Conservation (phyloP, 108 stramenopile genomes). For the Tribonema minus region DNA sequence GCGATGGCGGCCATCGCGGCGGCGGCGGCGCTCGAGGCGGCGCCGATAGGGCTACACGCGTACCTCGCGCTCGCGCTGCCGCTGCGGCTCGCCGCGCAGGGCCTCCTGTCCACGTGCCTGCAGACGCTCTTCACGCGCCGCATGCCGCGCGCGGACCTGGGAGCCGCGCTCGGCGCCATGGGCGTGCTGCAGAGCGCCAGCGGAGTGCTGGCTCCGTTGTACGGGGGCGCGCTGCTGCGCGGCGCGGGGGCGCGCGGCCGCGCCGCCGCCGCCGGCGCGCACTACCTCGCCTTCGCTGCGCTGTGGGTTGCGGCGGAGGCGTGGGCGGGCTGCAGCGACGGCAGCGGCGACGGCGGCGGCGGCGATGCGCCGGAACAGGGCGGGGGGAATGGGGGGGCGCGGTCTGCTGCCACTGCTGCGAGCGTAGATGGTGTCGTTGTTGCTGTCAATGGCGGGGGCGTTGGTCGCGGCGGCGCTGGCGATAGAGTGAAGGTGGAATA, state of each 20-base stretch:
- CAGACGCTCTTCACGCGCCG: constrained; percentile 37
- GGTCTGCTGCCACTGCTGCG: not conserved
- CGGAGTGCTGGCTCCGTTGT: constrained; percentile 28
- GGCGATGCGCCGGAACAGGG: not conserved
- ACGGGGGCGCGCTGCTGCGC: constrained; percentile 22
- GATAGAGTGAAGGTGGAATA: too few relatives aligned
- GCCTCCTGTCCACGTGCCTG: constrained; percentile 1
- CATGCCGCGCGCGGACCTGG: constrained; percentile 16
- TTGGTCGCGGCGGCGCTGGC: too few relatives aligned
- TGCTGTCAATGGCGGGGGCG: too few relatives aligned
- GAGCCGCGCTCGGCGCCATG: constrained; percentile 33
- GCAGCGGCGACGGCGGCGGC: not conserved
- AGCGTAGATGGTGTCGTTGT: too few relatives aligned
- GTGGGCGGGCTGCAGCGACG: not conserved
- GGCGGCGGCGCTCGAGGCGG: not conserved
- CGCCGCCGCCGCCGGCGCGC: not conserved
- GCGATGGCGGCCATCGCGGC: not conserved
- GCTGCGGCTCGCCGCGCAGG: not conserved
- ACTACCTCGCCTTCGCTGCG: constrained; percentile 8
- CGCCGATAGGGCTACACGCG: not conserved
- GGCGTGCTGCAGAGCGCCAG: constrained; percentile 4
- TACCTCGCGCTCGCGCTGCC: constrained; percentile 16
- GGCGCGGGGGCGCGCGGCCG: not conserved
- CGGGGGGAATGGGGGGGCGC: not conserved
- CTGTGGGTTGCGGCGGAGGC: not conserved